phyloP scores from a whole-genome alignment of 2,329 filamentous ascomycete species.

The Aspergillus amoenus region DNA sequence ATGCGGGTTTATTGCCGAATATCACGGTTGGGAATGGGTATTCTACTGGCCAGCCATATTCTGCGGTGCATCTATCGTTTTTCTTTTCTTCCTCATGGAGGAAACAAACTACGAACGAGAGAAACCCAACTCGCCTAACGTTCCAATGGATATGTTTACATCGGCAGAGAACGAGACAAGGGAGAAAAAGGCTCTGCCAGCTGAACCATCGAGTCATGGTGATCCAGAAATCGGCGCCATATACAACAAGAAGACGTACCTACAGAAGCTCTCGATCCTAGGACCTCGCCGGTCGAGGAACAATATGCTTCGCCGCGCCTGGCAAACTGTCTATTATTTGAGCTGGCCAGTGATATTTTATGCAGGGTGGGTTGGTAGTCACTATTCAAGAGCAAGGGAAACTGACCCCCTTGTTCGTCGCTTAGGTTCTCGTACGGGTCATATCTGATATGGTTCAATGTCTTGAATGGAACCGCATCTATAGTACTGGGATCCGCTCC shows the following conservation, averaged over 20 bases:
- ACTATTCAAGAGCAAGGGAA: not conserved
- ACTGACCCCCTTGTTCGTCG: not conserved
- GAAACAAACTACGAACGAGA: conserved; percentile 52
- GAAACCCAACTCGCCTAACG: conserved; percentile 9
- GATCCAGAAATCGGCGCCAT: conserved; percentile 20
- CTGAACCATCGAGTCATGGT: not conserved
- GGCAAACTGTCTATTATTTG: conserved; percentile 35
- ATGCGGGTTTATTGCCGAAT: conserved; percentile 48
- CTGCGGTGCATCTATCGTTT: conserved; percentile 44
- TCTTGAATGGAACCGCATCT: conserved; percentile 40
- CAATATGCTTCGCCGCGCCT: conserved; percentile 33
- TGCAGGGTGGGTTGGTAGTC: conserved; percentile 25
- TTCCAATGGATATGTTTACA: conserved; percentile 1
- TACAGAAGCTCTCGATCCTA: conserved; percentile 34
- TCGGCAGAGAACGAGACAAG: conserved; percentile 16
- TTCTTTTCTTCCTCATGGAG: conserved; percentile 57
- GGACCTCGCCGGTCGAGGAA: conserved; percentile 28
- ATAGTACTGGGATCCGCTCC: conserved; percentile 36
- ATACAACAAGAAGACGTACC: conserved; percentile 32
- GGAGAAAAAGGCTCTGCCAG: conserved; percentile 18
- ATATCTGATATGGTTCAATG: conserved; percentile 42
- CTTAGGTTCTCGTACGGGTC: conserved; percentile 40
- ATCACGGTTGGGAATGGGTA: conserved; percentile 49
- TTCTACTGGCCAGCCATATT: conserved; percentile 56
- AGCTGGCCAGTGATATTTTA: conserved; percentile 43